Conservation (phyloP, 495 filamentous ascomycete genomes). For the Penicillium subrubescens region DNA sequence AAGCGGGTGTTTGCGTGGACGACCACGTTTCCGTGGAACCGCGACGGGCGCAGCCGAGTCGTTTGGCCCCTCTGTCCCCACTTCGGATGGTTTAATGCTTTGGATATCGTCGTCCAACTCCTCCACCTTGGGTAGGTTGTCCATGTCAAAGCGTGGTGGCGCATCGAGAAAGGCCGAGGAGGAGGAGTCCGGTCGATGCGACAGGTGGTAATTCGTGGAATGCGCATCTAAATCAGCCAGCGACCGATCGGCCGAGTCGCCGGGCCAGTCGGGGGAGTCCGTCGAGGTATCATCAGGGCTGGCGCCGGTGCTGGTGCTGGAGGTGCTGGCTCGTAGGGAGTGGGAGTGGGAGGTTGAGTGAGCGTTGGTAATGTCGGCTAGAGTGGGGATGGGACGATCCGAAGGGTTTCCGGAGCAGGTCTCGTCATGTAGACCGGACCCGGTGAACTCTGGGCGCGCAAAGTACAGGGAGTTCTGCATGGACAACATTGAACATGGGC, state of each 20-base stretch:
- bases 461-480: slow-evolving; percentile 42
- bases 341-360: background rate
- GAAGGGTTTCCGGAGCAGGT: slow-evolving; percentile 22
- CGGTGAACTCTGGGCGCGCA: slow-evolving; percentile 20
- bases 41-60: slow-evolving; percentile 37
- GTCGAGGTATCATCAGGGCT: slow-evolving; percentile 43
- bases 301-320: slow-evolving; percentile 37
- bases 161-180: slow-evolving; percentile 20
- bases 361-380: slow-evolving; percentile 29
- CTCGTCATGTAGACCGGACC: slow-evolving; percentile 19
- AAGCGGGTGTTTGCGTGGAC: slow-evolving; percentile 82
- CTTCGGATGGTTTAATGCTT: slow-evolving; percentile 38
- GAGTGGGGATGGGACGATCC: slow-evolving; percentile 26
- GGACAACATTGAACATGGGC: slow-evolving; percentile 44
- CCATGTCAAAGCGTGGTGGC: slow-evolving; percentile 24
- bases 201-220: slow-evolving; percentile 20
- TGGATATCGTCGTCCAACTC: slow-evolving; percentile 47
- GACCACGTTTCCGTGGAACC: slow-evolving; percentile 64
- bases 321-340: slow-evolving; percentile 34
- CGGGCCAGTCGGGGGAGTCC: slow-evolving; percentile 41
- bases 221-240: slow-evolving; percentile 29
- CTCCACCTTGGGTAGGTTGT: slow-evolving; percentile 44
- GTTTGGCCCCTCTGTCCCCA: slow-evolving; percentile 26
- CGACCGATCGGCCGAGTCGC: slow-evolving; percentile 27
- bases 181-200: slow-evolving; percentile 13